Conservation (phyloP, 345 rosid species). For the Gossypium australe region DNA sequence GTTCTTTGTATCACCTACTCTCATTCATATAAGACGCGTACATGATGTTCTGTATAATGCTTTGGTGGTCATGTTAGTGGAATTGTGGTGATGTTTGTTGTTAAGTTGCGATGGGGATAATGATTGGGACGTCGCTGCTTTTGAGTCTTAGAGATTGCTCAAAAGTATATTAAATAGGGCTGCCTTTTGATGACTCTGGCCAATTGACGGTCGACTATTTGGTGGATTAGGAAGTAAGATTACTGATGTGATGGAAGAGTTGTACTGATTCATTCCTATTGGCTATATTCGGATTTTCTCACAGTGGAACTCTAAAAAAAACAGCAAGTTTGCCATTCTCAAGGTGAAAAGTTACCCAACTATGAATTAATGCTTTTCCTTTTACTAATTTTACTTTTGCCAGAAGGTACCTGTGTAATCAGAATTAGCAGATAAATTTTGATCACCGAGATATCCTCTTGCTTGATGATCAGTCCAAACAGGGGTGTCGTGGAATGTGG, state of each 20-base stretch:
- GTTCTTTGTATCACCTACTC: neutral
- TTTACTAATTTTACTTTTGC: neutral
- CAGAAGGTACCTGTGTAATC: neutral
- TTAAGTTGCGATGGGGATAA: neutral
- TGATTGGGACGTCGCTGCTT: neutral
- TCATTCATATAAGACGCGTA: neutral
- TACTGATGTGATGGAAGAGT: neutral
- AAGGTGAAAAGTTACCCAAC: neutral
- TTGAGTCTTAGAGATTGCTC: neutral
- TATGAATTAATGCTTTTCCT: neutral
- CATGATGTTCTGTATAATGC: neutral
- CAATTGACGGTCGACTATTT: neutral
- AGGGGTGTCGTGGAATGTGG: neutral
- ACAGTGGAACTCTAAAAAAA: neutral
- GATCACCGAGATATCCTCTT: neutral
- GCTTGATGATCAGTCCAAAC: neutral
- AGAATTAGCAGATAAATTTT: neutral
- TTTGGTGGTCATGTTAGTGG: neutral
- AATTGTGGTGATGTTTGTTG: neutral
- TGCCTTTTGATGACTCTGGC: neutral
- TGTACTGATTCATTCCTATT: neutral
- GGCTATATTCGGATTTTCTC: neutral
- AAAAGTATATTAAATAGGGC: neutral
- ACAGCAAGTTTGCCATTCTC: neutral
- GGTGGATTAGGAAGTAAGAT: neutral